Conservation (phyloP, 495 filamentous ascomycete genomes). For the Aspergillus nanangensis region DNA sequence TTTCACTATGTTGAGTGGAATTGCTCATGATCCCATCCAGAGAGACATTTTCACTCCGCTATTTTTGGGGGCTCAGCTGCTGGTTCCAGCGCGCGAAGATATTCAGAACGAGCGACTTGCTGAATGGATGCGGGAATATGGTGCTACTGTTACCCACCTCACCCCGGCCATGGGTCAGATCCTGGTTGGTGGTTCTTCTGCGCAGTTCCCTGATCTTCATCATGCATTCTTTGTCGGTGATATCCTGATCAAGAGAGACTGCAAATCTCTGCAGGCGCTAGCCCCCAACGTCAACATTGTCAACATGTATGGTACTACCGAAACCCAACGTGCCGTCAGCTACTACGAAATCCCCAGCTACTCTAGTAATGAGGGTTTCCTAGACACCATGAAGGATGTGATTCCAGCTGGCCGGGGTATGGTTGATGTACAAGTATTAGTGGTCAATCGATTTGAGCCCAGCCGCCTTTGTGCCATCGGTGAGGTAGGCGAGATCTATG, state of each 20-base stretch:
- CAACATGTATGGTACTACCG: constrained; percentile 92
- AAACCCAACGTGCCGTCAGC: constrained; percentile 81
- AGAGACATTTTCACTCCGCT: constrained; percentile 92
- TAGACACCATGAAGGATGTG: constrained; percentile 70
- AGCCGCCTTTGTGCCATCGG: constrained; percentile 72
- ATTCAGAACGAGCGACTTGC: constrained; percentile 87
- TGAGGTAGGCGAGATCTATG: constrained; percentile 82
- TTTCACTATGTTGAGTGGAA: constrained; percentile 83
- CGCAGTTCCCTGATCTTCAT: constrained; percentile 71
- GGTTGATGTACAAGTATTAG: constrained; percentile 87
- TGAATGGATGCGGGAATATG: constrained; percentile 82
- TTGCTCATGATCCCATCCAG: constrained; percentile 86
- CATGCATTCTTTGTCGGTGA: constrained; percentile 94
- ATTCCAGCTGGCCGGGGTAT: constrained; percentile 89
- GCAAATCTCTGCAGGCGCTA: constrained; percentile 69
- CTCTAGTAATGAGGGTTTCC: constrained; percentile 58
- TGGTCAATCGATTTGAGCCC: constrained; percentile 76
- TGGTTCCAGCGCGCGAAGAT: constrained; percentile 78
- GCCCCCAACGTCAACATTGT: constrained; percentile 77
- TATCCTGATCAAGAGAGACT: constrained; percentile 82
- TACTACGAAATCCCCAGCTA: constrained; percentile 81
- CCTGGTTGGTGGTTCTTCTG: constrained; percentile 76
- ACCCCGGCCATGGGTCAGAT: constrained; percentile 97
- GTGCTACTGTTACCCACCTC: constrained; percentile 81
- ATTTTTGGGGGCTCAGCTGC: constrained; percentile 76